Base-by-base conservation (phyloP, 805 yeast genomes). In the Cyberlindnera nakhonratchasimensis region DNA sequence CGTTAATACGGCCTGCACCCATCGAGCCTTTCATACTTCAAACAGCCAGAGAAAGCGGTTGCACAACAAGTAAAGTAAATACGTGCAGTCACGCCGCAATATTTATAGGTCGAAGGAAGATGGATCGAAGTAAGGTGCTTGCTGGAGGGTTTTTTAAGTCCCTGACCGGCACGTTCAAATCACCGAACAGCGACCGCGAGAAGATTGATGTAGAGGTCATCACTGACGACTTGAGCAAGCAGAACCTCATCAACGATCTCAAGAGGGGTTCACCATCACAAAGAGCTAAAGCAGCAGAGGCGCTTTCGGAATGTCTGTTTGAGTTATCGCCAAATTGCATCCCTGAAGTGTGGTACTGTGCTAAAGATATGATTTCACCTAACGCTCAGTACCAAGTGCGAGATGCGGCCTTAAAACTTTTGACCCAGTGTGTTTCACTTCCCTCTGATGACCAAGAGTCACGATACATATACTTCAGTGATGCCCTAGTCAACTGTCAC, bases 311-410 rank as follows among this genome's bases (percentile, higher is more conserved):
- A 2, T 66, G 77, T 3, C 60, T 86, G 2, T 71, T 71, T 18
- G 74, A 70, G 36, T 71, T 70, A 37, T 66, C 80, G 3, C 71
- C 79, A 3, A 69, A 81, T 0, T 74, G 83, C 3, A 70, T 86
- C 4, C 80, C 86, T 0, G 89, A 84, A 47, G 69, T 86, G 2
- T 87, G 96, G 96, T 78, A 81, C 58, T 63, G 79, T 39, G 81
- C 83, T 0, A 26, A 25, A 64, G 45, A 5, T 87, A 85, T 5
- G 80, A 71, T 13, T 63, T 62, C 5, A 53, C 57, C 31, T 76
- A 59, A 39, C 59, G 62, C 2, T 33, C 30, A 4, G 57, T 37
- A 0, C 74, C 70, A 7, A 72, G 66, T 62, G 14, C 59, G 82
- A 21, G 62, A 72, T 24, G 72, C 74, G 1, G 80, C 81, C 0